Evolutionary conservation across 179 eudicot genomes (phyloP).

Genomic region (Monotropa hypopitys): DNA sequence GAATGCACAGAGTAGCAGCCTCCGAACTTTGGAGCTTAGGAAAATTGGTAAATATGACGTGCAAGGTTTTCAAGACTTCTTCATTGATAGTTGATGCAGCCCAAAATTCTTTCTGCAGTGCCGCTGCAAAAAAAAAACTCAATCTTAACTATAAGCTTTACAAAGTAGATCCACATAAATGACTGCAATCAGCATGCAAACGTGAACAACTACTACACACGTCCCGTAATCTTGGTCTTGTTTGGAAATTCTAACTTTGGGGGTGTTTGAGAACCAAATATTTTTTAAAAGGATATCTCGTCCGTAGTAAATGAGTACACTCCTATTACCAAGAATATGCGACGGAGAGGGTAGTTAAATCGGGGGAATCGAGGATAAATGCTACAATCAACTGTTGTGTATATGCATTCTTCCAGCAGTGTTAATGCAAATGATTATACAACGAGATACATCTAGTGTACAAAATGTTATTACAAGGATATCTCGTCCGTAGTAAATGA

Average conservation of each 20-base stretch:
- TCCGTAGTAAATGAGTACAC: neutral
- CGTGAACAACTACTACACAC: neutral
- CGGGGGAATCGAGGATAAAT: neutral
- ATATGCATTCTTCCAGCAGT: neutral
- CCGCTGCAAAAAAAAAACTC: conserved; percentile 32
- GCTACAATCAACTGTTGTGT: neutral
- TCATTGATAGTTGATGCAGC: conserved; percentile 46
- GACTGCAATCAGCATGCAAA: neutral
- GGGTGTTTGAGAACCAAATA: too few species aligned
- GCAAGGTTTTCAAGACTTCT: conserved; percentile 51
- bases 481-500: neutral
- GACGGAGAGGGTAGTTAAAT: neutral
- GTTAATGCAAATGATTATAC: neutral
- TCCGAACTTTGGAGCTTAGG: conserved; percentile 53
- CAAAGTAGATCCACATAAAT: neutral
- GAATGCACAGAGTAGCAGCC: conserved; percentile 63
- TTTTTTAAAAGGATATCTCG: neutral
- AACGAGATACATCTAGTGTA: neutral
- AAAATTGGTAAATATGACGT: conserved; percentile 53
- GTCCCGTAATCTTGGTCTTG: neutral
- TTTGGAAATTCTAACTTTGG: neutral
- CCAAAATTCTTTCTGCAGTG: conserved; percentile 54
- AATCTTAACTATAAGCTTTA: neutral
- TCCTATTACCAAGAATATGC: neutral
- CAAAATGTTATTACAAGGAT: neutral